Base-by-base conservation (phyloP, 768 basidiomycete species). In the Asterophora lycoperdoides region DNA sequence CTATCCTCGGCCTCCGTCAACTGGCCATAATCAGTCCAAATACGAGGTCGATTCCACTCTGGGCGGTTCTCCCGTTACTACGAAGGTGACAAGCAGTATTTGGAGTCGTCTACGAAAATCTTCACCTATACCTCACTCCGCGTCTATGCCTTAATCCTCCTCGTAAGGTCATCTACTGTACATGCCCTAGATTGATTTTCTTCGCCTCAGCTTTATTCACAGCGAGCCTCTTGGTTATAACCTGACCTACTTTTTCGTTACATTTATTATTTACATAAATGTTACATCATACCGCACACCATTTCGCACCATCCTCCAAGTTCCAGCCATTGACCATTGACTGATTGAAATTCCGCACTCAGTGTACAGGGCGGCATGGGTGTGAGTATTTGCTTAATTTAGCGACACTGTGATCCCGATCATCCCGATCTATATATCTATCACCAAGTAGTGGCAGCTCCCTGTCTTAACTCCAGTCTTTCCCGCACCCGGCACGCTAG, bases 41-140 rank as follows among this genome's bases (percentile, higher is more conserved):
- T 37, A 34, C 1, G 41, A 37, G 10, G 46, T 37, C 33, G 18
- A 45, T 26, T 44, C 41, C 9, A 36, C 45, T 18, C 32, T 48
- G 3, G 42, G 32, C 33, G 52, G 48, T 17, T 50, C 48, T 4
- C 48, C 44, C 19, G 36, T 43, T 9, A 46, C 49, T 11, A 39
- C 20, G 35, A 43, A 54, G 30, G 20, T 14, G 14, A 17, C 13
- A n/a, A 37, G 36, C 18, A 38, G 35, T 14, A 40, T 53, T 19
- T 49, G 47, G 48, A 44, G 38, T 8, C 39, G 45, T 10, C 33
- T 41, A 4, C 10, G 32, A 33, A 43, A 29, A 20, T 26, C 8
- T 11, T 17, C 32, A 15, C 11, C 33, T 29, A 18, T 15, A 37
- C n/a, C 18, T 5, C 48, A 43, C 2, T 32, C 41, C 10, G 23